Evolutionary conservation across 2,329 filamentous ascomycete species (phyloP), one percentile per base, ranked within the genome.

Genomic region (Ophiocordyceps sinensis): DNA sequence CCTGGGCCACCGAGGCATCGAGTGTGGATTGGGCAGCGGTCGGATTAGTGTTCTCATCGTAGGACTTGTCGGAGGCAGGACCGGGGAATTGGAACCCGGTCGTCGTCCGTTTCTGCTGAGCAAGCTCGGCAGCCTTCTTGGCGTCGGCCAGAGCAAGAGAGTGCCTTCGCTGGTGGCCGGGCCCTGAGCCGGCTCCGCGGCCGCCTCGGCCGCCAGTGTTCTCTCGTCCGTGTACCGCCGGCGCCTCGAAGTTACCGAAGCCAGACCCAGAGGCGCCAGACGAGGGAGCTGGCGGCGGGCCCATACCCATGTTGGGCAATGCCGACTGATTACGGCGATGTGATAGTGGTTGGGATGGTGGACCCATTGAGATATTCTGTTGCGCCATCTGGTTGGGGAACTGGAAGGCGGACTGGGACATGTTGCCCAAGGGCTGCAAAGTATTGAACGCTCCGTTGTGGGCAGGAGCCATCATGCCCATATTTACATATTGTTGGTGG

Each of bases 271-370:
- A 84, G 40, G 88, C 79, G 48, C 89, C 87, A 21, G 91, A 93
- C 15, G 91, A 94, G 46, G 91, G 91, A 43, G 91, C 89, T 15
- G 87, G 87, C 44, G 88, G 83, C 28, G 79, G 84, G 21, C 85
- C 86, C 77, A 94, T 84, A 46, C 81, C 78, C 74, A 95, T 86
- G 54, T 86, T 91, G 39, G 91, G 88, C 51, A 96, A 74, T 58
- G 89, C 89, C 59, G 91, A 96, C 66, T 95, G 89, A 71, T 96
- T 96, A 68, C 91, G 87, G 63, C 91, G 87, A 73, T 98, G 91
- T 62, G 86, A 80, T 52, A 80, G 70, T 48, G 84, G 80, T 60
- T 91, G 86, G 47, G 75, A 79, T 36, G 85, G 82, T 47, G 82
- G 70, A 53, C 79, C 82, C 76, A 89, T 78, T 42, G 77, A 73